Evolutionary conservation across 345 rosid genomes (phyloP), one percentile per base, ranked within the genome.

Genomic region (Citrus maxima): DNA sequence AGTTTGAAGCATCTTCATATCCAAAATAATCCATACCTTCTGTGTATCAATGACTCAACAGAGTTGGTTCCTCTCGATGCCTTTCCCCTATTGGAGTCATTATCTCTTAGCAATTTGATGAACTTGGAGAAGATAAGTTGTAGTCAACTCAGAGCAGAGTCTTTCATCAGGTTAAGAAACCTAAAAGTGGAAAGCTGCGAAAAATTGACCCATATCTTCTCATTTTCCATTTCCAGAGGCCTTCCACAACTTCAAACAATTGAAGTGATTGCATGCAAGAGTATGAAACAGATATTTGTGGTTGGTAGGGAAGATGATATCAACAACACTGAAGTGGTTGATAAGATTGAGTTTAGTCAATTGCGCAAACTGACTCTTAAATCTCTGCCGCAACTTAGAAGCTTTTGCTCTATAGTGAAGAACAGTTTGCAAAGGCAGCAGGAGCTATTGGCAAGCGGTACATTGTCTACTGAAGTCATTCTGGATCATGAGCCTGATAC

Each of bases 231-330:
- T 21, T 51, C 73, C n/a, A 30, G 61, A 59, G 37, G 61, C 13
- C 83, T 83, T 74, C 42, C 55, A 16, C 75, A 67, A 6, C 85
- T 79, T 35, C 69, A 74, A 46, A 51, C 49, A 46, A 81, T 83
- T 32, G 64, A 81, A 51, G 75, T 81, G 32, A 37, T 0, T 7
- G 56, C 51, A 21, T 82, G 84, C 46, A 30, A 49, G 6, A 58
- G 1, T 21, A 25, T 69, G 67, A 58, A 68, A 67, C 69, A 46
- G 77, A 77, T 80, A 24, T 7, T 80, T 46, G 51, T 0, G 51
- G 16, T 12, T 46, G 1, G 18, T 0, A 13, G 51, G 0, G 51
- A 46, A 46, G 51, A 46, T 46, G 51, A 46, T 46, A 46, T 12
- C 51, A 46, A 46, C 16, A 46, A 46, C 0, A 12, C 18, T 46